A percentile compares a stretch with the other conserved stretches of the same genome.
Evolutionary conservation across 805 yeast species (phyloP).

Genomic region (Jamesozyma lodderae): DNA sequence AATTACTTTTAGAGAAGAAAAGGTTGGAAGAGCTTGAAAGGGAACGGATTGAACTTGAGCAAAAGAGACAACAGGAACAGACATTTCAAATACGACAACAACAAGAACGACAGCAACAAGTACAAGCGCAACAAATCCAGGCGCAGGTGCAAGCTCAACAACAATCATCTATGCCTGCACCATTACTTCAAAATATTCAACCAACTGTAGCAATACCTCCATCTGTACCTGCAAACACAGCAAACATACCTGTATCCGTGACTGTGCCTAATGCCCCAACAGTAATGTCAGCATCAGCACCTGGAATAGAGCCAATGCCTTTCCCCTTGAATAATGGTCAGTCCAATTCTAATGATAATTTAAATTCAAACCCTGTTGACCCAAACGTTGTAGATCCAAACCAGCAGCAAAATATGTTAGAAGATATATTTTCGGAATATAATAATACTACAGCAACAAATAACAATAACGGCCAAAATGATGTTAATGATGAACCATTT

Average conservation of each 20-base stretch:
- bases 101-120: slow-evolving; percentile 7
- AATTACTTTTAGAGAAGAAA: slow-evolving; percentile 3
- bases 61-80: slow-evolving; percentile 7
- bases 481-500: slow-evolving; percentile 11
- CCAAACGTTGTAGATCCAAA: slow-evolving; percentile 1
- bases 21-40: slow-evolving; percentile 3
- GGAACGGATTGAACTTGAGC: not conserved
- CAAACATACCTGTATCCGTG: too few species aligned
- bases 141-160: slow-evolving; percentile 5
- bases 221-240: too few species aligned
- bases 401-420: slow-evolving; percentile 11
- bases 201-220: not conserved
- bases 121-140: not conserved
- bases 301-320: too few species aligned
- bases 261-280: too few species aligned
- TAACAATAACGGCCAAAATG: not conserved
- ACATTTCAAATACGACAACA: slow-evolving; percentile 4
- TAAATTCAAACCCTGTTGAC: not conserved
- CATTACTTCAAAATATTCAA: not conserved
- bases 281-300: too few species aligned
- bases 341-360: not conserved
- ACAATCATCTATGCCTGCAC: not conserved
- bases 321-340: not conserved
- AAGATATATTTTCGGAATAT: slow-evolving; percentile 24
- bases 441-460: slow-evolving; percentile 3